Percentiles rank a stretch among this genome's conserved stretches.
phyloP scores from a whole-genome alignment of 2,329 filamentous ascomycete genomes.

The Sclerotinia nivalis region DNA sequence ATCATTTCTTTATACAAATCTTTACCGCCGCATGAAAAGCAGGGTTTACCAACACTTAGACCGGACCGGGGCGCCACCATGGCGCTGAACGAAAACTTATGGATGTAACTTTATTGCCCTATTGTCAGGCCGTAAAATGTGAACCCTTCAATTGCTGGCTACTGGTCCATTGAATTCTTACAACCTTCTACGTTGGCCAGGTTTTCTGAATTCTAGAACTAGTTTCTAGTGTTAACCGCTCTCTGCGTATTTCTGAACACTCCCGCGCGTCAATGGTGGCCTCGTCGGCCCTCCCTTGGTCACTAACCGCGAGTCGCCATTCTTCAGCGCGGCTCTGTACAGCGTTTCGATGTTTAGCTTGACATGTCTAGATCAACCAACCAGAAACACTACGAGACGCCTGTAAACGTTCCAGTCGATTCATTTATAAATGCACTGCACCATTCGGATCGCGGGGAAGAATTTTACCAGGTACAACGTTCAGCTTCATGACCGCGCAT shows the following conservation, averaged over 20 bases:
- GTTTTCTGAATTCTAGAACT: neutral
- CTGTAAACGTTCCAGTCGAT: neutral
- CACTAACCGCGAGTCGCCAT: conserved; percentile 7
- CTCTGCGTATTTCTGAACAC: neutral
- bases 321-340: neutral
- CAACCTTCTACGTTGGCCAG: neutral
- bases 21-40: neutral
- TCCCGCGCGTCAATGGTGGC: conserved; percentile 7
- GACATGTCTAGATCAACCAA: neutral
- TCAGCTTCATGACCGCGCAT: neutral
- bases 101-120: neutral
- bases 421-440: neutral
- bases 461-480: too few species aligned
- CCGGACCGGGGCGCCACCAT: neutral
- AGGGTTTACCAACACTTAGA: conserved; percentile 8
- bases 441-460: neutral
- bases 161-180: neutral
- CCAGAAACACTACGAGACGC: neutral
- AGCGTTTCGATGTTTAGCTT: neutral
- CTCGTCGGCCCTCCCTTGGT: neutral
- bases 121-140: neutral
- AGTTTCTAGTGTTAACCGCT: neutral
- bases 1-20: conserved; percentile 7
- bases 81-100: neutral
- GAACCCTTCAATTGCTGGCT: neutral